Conservation (phyloP, 305 asterid species). For the Nicotiana rustica region DNA sequence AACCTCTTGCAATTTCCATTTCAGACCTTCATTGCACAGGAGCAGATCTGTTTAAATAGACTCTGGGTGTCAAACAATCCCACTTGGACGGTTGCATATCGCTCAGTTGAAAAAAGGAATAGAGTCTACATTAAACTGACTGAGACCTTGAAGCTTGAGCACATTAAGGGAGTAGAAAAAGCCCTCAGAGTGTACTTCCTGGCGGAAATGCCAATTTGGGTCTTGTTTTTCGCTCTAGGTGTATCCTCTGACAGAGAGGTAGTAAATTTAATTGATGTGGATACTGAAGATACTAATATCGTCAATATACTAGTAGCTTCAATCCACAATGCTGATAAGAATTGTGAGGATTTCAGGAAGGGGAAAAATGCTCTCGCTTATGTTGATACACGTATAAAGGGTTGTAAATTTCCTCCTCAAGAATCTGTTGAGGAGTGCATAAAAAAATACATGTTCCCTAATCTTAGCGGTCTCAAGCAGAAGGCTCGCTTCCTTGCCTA, state of each 20-base stretch:
- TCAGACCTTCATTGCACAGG: slow-evolving; percentile 97
- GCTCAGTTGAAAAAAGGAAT: slow-evolving; percentile 58
- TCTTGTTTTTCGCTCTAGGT: slow-evolving; percentile 88
- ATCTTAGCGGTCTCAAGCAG: slow-evolving; percentile 60
- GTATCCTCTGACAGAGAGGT: slow-evolving; percentile 75
- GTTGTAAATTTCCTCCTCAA: slow-evolving; percentile 70
- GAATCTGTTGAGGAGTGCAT: slow-evolving; percentile 82
- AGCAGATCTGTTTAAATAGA: slow-evolving; percentile 79
- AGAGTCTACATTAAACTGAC: slow-evolving; percentile 76
- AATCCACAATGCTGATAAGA: slow-evolving; percentile 79
- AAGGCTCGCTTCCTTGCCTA: slow-evolving; percentile 87
- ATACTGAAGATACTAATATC: slow-evolving; percentile 56
- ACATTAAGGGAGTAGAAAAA: slow-evolving; percentile 64
- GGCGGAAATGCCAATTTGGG: slow-evolving; percentile 84
- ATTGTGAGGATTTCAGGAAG: slow-evolving; percentile 67
- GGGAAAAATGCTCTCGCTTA: slow-evolving; percentile 53
- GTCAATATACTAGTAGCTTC: slow-evolving; percentile 73
- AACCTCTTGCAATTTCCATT: slow-evolving; percentile 27
- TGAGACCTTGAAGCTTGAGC: slow-evolving; percentile 62
- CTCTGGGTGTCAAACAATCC: slow-evolving; percentile 79
- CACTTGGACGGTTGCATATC: slow-evolving; percentile 73
- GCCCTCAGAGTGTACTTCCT: slow-evolving; percentile 70
- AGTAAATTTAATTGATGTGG: slow-evolving; percentile 68
- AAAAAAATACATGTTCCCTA: slow-evolving; percentile 65
- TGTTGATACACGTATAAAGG: slow-evolving; percentile 58